Evolutionary conservation across 768 basidiomycete genomes (phyloP), one percentile per base, ranked within the genome.

Genomic region (Tephrocybe sp.): DNA sequence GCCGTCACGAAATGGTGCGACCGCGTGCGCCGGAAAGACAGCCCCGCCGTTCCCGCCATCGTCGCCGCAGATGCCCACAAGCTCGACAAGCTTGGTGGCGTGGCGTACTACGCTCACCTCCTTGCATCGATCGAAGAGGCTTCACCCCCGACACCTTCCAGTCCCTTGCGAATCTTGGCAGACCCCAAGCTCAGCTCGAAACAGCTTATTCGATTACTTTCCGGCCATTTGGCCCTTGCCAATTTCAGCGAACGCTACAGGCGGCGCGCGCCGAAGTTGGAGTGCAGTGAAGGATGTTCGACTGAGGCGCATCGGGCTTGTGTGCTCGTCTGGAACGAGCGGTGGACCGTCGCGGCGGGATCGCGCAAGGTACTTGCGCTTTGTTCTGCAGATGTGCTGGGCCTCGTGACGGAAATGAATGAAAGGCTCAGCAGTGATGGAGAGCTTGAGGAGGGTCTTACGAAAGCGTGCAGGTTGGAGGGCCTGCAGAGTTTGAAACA

Each of bases 21-120:
- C 9, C 64, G 71, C 12, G 47, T 76, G 31, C 54, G 51, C 27
- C 57, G 49, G 32, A 62, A 61, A 43, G 63, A 60, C 28, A 63
- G 66, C 6, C 68, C 72, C 3, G 63, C 69, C 9, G 65, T 70
- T 2, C 70, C 72, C 8, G 73, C 74, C 3, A 69, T 76, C 42
- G 59, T 68, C 22, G 60, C 60, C 8, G 69, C 70, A 1, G 71
- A 74, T 52, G 54, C 51, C 19, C 56, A 69, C 47, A 60, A 65
- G 19, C 53, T 74, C 5, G 22, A 51, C 13, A 55, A 53, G 6
- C 61, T 74, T 7, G 60, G 61, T n/a, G 74, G 72, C 21, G 53
- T 64, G 11, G 68, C 73, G 25, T 74, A 74, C 55, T 76, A 72
- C 49, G 35, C 57, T 7, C 67, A 73, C 40, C 53, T 73, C 1